These are phyloP conservation scores for Strobilomyces dryophilus DNA, from an alignment of 768 basidiomycete genomes.

Conservation along the genomic window DNA sequence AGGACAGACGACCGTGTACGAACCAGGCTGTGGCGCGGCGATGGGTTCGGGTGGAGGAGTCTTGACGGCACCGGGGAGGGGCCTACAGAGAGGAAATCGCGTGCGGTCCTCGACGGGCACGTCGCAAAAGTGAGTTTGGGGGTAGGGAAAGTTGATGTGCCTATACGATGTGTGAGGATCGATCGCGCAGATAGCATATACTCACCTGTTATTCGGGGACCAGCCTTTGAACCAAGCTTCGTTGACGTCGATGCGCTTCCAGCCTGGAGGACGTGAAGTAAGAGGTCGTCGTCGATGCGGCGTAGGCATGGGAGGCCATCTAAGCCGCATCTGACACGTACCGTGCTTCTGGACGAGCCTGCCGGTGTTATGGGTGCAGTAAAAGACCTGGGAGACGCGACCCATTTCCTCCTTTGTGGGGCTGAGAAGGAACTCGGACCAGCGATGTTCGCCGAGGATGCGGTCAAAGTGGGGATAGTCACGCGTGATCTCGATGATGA, in stretches of 20 bases:
- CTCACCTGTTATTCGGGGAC: slow-evolving; percentile 26
- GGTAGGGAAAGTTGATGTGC: slow-evolving; percentile 38
- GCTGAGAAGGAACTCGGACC: slow-evolving; percentile 35
- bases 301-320: neutral
- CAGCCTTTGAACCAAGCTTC: slow-evolving; percentile 39
- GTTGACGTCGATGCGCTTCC: slow-evolving; percentile 44
- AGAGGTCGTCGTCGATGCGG: neutral
- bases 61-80: slow-evolving; percentile 35
- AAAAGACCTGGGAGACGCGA: slow-evolving; percentile 34
- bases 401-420: slow-evolving; percentile 30
- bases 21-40: slow-evolving; percentile 31
- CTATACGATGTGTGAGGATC: slow-evolving; percentile 14
- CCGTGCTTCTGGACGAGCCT: slow-evolving; percentile 44
- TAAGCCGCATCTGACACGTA: slow-evolving; percentile 8
- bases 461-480: slow-evolving; percentile 28
- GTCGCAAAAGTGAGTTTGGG: slow-evolving; percentile 34
- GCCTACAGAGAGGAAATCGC: slow-evolving; percentile 37
- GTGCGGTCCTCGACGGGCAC: slow-evolving; percentile 39
- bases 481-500: slow-evolving; percentile 41
- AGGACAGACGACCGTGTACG: neutral
- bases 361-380: slow-evolving; percentile 35
- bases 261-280: slow-evolving; percentile 29
- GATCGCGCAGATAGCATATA: neutral
- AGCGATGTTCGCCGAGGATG: slow-evolving; percentile 41
- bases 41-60: slow-evolving; percentile 21